Evolutionary conservation across 1,139 yeast species (phyloP), one percentile per base, ranked within the genome.

Genomic region (Pichia sp.): DNA sequence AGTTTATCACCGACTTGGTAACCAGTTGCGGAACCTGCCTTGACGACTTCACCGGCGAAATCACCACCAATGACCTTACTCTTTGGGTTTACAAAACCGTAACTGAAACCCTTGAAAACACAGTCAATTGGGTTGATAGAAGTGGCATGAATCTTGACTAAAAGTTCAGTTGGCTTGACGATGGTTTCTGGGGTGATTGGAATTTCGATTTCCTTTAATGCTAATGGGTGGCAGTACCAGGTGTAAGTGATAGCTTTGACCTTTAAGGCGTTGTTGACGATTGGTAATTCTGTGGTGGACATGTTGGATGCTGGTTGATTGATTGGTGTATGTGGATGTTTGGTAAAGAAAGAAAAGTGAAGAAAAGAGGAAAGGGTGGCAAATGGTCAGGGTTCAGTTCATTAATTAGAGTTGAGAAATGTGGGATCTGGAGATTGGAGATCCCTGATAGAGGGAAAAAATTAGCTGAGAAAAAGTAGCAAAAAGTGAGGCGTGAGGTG

Each of bases 101-200:
- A 50, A 33, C 50, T 36, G 0, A 59, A n/a, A 7, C 47, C 47
- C 18, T 55, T 48, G 38, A 83, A 59, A 48, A 81, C 67, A 47
- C 76, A 55, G 61, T 87, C 96, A 38, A 85, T 72, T 0, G 95
- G 94, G 58, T 85, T 87, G 41, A 85, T 65, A 0, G 85, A 76
- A 1, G 81, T 82, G 14, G 79, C 73, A 34, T 69, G 69, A 20
- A 85, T 77, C 57, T 83, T 78, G 21, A 88, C 73, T 21, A 85
- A 70, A 7, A 85, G 61, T 46, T 78, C 72, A 47, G 72, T 67
- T 17, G 70, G 63, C 17, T 67, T 62, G 33, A 77, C 64, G 56
- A 67, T 45, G 10, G 44, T 43, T 5, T 36, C 38, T 17, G 42
- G 15, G 35, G 45, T 12, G 31, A 44, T 18, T 4, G 53, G 51